Conservation (phyloP, 495 filamentous ascomycete species). For the Acidiella bohemica region DNA sequence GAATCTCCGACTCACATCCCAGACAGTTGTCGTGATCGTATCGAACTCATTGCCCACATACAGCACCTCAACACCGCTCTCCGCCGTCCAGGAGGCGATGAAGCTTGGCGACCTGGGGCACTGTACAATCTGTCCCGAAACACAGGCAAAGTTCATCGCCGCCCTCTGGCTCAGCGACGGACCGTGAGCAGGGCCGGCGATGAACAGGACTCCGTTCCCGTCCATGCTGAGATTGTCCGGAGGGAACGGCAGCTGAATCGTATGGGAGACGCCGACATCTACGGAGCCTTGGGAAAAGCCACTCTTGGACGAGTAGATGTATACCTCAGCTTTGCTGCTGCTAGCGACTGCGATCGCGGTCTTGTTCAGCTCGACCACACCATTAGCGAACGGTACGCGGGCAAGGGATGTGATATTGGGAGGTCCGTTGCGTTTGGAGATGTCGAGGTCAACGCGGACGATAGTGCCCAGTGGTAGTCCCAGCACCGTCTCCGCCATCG, state of each 20-base stretch:
- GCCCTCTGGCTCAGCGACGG: conserved; percentile 21
- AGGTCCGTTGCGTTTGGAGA: not conserved
- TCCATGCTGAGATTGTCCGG: conserved; percentile 34
- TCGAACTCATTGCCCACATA: conserved; percentile 28
- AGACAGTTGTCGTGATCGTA: conserved; percentile 27
- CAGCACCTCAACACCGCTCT: conserved; percentile 25
- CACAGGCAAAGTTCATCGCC: not conserved
- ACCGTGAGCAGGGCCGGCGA: conserved; percentile 33
- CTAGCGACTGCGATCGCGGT: conserved; percentile 32
- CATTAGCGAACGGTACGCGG: conserved; percentile 29
- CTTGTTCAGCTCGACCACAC: conserved; percentile 27
- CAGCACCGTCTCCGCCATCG: conserved; percentile 28
- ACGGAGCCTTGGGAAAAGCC: conserved; percentile 1
- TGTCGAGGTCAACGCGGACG: conserved; percentile 29
- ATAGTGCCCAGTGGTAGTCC: conserved; percentile 28
- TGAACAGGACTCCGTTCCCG: conserved; percentile 28
- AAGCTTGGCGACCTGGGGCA: conserved; percentile 24
- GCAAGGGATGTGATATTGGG: conserved; percentile 7
- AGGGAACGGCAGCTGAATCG: conserved; percentile 24
- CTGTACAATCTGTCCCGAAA: conserved; percentile 18
- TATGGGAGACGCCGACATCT: conserved; percentile 16
- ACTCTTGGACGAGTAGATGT: conserved; percentile 26
- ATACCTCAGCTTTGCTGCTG: conserved; percentile 21
- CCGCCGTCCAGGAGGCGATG: conserved; percentile 31
- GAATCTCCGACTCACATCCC: conserved; percentile 29